Percentiles rank a stretch among this genome's conserved stretches.
These are phyloP conservation scores for Closterium sp. DNA, from an alignment of 139 green algal species.

Conservation along the genomic window DNA sequence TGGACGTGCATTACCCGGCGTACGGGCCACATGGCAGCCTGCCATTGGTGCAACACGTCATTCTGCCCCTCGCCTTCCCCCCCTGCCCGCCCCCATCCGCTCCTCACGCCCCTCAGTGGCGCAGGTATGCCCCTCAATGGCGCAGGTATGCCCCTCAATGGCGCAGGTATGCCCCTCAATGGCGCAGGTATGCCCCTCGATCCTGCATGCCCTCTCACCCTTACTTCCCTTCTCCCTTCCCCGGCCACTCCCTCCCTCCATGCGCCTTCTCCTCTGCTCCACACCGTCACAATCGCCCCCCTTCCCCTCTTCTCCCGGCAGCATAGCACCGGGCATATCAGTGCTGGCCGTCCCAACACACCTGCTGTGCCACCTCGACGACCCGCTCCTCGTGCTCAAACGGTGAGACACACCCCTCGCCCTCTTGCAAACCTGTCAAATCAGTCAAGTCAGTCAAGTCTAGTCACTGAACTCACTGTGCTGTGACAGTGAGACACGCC, in stretches of 20 bases:
- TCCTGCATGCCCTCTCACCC: too few relatives aligned
- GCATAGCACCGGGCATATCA: neutral
- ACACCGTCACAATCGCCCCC: neutral
- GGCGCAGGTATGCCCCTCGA: too few relatives aligned
- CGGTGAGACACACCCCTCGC: neutral
- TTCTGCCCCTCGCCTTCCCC: neutral
- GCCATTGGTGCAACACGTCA: neutral
- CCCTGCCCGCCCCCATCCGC: neutral
- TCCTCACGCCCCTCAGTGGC: neutral
- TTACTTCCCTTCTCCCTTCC: too few relatives aligned
- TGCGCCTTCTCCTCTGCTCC: neutral
- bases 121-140: too few relatives aligned
- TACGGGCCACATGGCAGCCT: neutral
- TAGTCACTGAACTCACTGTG: too few relatives aligned
- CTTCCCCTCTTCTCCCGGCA: neutral
- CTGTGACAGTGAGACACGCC: too few relatives aligned
- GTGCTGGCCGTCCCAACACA: conserved; percentile 55
- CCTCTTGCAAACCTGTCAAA: too few relatives aligned
- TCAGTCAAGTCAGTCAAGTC: too few relatives aligned
- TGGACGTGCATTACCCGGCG: neutral
- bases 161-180: too few relatives aligned
- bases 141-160: too few relatives aligned
- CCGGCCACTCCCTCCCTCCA: neutral
- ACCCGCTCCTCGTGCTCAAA: conserved; percentile 44
- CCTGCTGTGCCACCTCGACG: conserved; percentile 62